A percentile compares a stretch with the other conserved stretches of the same genome.
Evolutionary conservation across 805 yeast species (phyloP).

Genomic region (Candida quercuum): DNA sequence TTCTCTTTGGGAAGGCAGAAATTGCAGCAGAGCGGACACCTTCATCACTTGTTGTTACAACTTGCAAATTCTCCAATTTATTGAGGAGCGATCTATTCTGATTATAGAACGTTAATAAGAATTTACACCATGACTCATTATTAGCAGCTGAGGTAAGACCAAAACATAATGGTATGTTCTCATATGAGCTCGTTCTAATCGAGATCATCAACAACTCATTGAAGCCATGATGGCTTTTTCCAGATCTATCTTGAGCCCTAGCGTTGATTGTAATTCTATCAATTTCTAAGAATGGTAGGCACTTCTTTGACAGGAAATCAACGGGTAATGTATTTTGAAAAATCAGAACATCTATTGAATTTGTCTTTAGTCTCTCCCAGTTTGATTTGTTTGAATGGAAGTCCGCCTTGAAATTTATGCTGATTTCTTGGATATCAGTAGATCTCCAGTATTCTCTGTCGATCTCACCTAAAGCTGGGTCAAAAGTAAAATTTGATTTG

Average conservation of each 20-base stretch:
- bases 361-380: not conserved
- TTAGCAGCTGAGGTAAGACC: not conserved
- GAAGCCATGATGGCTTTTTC: not conserved
- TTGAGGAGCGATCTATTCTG: not conserved
- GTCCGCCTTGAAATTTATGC: not conserved
- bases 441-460: not conserved
- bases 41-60: not conserved
- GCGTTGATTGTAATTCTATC: not conserved
- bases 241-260: not conserved
- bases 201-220: not conserved
- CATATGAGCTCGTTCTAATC: not conserved
- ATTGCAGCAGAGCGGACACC: not conserved
- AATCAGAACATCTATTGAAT: not conserved
- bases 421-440: not conserved
- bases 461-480: not conserved
- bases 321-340: not conserved
- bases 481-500: not conserved
- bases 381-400: not conserved
- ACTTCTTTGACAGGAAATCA: not conserved
- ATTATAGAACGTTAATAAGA: not conserved
- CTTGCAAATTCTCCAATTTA: not conserved
- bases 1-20: not conserved
- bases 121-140: not conserved
- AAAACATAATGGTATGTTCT: not conserved
- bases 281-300: not conserved